These are phyloP conservation scores for Agrocybe pediades DNA, from an alignment of 768 basidiomycete genomes.

Conservation along the genomic window DNA sequence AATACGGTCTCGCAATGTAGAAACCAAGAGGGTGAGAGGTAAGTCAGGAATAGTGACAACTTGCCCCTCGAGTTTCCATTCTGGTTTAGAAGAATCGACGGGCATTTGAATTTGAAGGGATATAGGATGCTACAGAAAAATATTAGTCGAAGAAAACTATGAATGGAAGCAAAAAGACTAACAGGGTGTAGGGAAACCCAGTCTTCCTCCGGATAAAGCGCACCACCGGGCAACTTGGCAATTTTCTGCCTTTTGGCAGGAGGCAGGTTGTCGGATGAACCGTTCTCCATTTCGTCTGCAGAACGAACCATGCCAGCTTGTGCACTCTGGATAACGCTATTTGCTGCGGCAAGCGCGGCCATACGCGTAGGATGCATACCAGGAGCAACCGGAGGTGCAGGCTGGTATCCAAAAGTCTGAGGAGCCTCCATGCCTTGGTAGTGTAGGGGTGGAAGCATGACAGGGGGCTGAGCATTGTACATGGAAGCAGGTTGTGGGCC, in stretches of 20 bases:
- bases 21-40: slow-evolving; percentile 82
- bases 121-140: slow-evolving; percentile 69
- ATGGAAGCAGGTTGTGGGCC: slow-evolving; percentile 89
- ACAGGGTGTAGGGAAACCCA: slow-evolving; percentile 92
- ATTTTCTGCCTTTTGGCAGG: slow-evolving; percentile 89
- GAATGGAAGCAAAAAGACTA: slow-evolving; percentile 23
- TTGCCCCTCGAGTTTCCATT: slow-evolving; percentile 90
- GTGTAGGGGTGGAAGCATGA: slow-evolving; percentile 84
- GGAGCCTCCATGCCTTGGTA: slow-evolving; percentile 78
- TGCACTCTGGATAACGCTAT: slow-evolving; percentile 45
- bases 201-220: slow-evolving; percentile 82
- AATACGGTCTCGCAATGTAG: slow-evolving; percentile 89
- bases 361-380: slow-evolving; percentile 73
- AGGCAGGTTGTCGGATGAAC: slow-evolving; percentile 57
- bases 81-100: slow-evolving; percentile 77
- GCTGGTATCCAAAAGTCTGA: slow-evolving; percentile 81
- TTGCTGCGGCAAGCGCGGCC: slow-evolving; percentile 58
- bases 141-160: slow-evolving; percentile 1
- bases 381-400: slow-evolving; percentile 28
- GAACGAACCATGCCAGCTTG: slow-evolving; percentile 75
- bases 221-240: slow-evolving; percentile 83
- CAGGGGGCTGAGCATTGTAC: slow-evolving; percentile 59
- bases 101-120: slow-evolving; percentile 86
- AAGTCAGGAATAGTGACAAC: slow-evolving; percentile 79
- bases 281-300: slow-evolving; percentile 81